Evolutionary conservation across 2,329 filamentous ascomycete species (phyloP), one percentile per base, ranked within the genome.

Genomic region (Neocucurbitaria cava): DNA sequence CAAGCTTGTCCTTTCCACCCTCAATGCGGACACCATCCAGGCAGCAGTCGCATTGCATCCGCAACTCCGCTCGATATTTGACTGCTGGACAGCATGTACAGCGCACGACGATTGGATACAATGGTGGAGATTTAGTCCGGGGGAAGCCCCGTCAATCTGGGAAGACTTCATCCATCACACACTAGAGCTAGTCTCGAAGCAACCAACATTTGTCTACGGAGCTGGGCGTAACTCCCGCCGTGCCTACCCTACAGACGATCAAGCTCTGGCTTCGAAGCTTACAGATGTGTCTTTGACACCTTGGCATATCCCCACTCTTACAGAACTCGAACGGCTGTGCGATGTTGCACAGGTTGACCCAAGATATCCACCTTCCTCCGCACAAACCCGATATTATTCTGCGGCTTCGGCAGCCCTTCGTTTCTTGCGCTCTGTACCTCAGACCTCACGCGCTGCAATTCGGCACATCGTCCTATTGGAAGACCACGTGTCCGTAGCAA

Each of bases 391-490:
- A 40, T 33, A 30, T 5, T 48, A 52, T 38, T 51, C 43, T 11
- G 54, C 54, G 36, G 42, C 49, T 26, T 18, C 45, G 1, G 9
- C 28, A 5, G 45, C 49, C 2, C 42, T 52, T n/a, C 15, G 23
- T 6, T 57, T 53, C 35, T 46, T 57, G 2, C 3, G 31, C 24
- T 31, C 17, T 20, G 3, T 52, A 10, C 15, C 54, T 3, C 1
- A 4, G 2, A 15, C 21, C 15, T 41, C 46, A 30, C 46, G 52
- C 13, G 15, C 3, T 9, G 8, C 49, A 5, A 31, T 54, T 9
- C 40, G 52, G 11, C 17, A 49, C 2, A 35, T 54, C 11, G n/a
- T 49, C 9, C 40, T 54, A 10, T 21, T 23, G 6, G 38, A 40
- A 26, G 20, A 40, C n/a, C 18, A 7, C 5, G 11, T 23, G n/a